A percentile compares a stretch with the other conserved stretches of the same genome.
Evolutionary conservation across 2,329 filamentous ascomycete species (phyloP).

Genomic region (Coccinonectria pachysandricola): DNA sequence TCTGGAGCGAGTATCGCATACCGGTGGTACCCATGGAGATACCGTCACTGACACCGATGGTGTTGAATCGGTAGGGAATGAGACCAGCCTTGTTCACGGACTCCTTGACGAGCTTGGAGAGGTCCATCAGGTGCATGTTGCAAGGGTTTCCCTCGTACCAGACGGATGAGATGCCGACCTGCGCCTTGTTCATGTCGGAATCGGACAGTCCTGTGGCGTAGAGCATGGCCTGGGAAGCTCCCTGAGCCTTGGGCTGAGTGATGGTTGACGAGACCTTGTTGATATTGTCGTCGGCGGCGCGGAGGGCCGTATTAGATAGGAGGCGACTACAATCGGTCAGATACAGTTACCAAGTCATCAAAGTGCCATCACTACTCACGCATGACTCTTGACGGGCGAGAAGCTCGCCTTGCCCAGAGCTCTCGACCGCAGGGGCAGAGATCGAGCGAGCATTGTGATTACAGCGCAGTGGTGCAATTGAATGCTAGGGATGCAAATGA

Average conservation of each 20-base stretch:
- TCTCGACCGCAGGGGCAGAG: slow-evolving; percentile 18
- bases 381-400: slow-evolving; percentile 14
- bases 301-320: slow-evolving; percentile 39
- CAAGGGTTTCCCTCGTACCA: slow-evolving; percentile 98
- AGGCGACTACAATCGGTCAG: too few species aligned
- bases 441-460: slow-evolving; percentile 22
- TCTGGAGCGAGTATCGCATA: slow-evolving; percentile 93
- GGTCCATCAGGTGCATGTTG: slow-evolving; percentile 95
- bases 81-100: slow-evolving; percentile 61
- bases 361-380: slow-evolving; percentile 11
- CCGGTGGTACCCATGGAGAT: slow-evolving; percentile 98
- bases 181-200: slow-evolving; percentile 86
- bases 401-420: slow-evolving; percentile 16
- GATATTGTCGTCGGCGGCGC: slow-evolving; percentile 44
- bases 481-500: too few species aligned
- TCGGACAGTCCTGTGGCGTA: slow-evolving; percentile 87
- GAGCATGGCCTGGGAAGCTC: slow-evolving; percentile 96
- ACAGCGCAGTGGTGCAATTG: too few species aligned
- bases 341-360: too few species aligned
- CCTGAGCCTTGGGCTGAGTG: slow-evolving; percentile 96
- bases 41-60: slow-evolving; percentile 91
- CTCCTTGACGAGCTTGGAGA: slow-evolving; percentile 64
- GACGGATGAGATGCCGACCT: slow-evolving; percentile 94
- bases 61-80: slow-evolving; percentile 96
- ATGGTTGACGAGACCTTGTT: slow-evolving; percentile 79